Evolutionary conservation across 495 filamentous ascomycete genomes (phyloP), one percentile per base, ranked within the genome.

Genomic region (Pseudomonodictys pantanalensis): DNA sequence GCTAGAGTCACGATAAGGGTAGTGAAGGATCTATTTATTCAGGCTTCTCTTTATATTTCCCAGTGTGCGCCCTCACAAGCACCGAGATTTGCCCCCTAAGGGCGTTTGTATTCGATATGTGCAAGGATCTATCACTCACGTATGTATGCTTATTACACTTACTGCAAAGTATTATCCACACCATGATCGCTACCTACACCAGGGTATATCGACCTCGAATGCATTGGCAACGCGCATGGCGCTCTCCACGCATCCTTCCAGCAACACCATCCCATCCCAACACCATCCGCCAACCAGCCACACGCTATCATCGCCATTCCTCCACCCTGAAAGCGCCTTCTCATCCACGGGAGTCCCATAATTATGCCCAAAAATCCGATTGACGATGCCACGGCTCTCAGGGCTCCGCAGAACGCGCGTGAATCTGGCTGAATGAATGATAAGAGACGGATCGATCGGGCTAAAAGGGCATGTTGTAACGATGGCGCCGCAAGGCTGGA

Each of bases 221-320:
- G 62, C 72, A 11, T 65, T 59, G 1, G 80, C 82, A 39, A 84
- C 75, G 12, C 75, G 68, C 65, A 78, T 76, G 0, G 81, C 79
- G 15, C 80, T 83, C 3, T 77, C 71, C 12, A 83, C 67, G 54
- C 82, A 85, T 8, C 82, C 82, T 60, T 84, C 81, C 11, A 84
- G 65, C 53, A 85, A 46, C 9, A 84, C 82, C 81, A 84, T 83
- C 0, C 82, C 82, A 72, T 85, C 82, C 81, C 82, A 84, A 57
- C 81, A 83, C 82, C 81, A 85, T 0, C 77, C 76, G 17, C 82
- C 82, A 7, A 74, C 77, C 26, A 84, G 57, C 69, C 72, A 83
- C 7, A 84, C 76, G 12, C 73, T 71, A 1, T 68, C 72, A 32
- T 79, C 74, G 0, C 81, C 81, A 59, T 81, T 83, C 8, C 64